Base-by-base conservation (phyloP, 306 rosid genomes). In the Biancaea sappan region DNA sequence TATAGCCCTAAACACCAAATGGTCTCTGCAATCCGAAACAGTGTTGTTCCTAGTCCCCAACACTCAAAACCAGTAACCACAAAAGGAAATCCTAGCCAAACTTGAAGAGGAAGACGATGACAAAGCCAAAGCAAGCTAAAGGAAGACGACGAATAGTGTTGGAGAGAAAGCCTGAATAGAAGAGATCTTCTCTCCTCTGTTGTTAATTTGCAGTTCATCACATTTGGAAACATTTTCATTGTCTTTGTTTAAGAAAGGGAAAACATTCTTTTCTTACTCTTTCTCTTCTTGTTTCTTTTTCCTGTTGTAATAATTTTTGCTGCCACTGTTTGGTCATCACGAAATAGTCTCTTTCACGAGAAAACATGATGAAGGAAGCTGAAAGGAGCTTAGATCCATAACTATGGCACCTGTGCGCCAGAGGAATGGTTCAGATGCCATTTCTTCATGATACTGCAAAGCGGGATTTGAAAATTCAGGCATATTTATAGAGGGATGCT, bases 381-480 rank as follows among this genome's bases (percentile, higher is more conserved):
- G 96, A 89, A 52, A 91, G 90, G 68, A 83, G 76, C 68, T 82
- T 94, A 82, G 96, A 94, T 86, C 86, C 97, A 37, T 92, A 91
- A 44, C 89, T 94, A 71, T 94, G 98, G 98, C 95, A 88, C 62
- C 97, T 97, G n/a, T 94, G 98, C 62, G 98, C 98, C 0, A 95
- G 98, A 22, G 86, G 92, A 18, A 94, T 94, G 96, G 95, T 94
- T 66, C 93, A 94, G 66, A 87, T 91, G 88, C 98, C 97, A 5
- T 78, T 78, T 4, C 71, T 28, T 97, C 98, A 0, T 77, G 98
- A 53, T 94, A 94, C 85, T 94, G 16, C 98, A 94, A 15, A 96
- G 97, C 0, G 97, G 84, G 68, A 52, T 84, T 6, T 94, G 98
- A 97, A 94, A 90, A 83, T 94, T 94, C 16, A 80, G 98, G 87